A percentile compares a stretch with the other conserved stretches of the same genome.
These are phyloP conservation scores for Blechomonas ayalai DNA, from an alignment of 208 protist species.

Conservation along the genomic window DNA sequence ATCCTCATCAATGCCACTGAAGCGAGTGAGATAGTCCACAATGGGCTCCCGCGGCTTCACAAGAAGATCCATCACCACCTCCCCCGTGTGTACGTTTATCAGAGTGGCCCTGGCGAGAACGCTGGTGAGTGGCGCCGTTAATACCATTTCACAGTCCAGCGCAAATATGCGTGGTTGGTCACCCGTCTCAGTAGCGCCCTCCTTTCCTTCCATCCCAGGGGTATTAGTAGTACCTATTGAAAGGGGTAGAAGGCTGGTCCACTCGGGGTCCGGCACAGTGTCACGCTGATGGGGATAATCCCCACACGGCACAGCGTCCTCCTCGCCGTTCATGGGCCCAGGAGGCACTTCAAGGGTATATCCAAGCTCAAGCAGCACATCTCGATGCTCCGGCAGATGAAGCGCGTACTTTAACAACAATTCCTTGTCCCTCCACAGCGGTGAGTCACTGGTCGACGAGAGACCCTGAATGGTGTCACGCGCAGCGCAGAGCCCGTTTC, in stretches of 20 bases:
- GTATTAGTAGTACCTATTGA: background rate
- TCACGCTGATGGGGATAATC: too few relatives aligned
- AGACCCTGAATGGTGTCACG: too few relatives aligned
- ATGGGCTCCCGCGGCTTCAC: constrained; percentile 72
- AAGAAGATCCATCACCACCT: constrained; percentile 78
- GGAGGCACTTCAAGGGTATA: constrained; percentile 28
- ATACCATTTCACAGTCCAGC: constrained; percentile 92
- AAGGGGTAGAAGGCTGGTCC: constrained; percentile 4
- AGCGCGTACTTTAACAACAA: constrained; percentile 43
- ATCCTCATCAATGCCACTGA: constrained; percentile 82
- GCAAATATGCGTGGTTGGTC: constrained; percentile 33
- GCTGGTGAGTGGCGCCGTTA: constrained; percentile 32
- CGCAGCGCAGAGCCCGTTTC: too few relatives aligned
- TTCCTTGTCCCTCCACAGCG: constrained; percentile 23
- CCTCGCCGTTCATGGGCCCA: background rate
- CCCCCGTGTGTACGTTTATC: constrained; percentile 47
- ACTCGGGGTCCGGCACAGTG: too few relatives aligned
- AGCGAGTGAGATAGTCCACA: constrained; percentile 87
- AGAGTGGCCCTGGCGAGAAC: constrained; percentile 82
- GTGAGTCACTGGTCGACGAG: too few relatives aligned
- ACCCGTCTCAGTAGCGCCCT: background rate
- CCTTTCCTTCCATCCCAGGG: background rate
- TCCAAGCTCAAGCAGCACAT: constrained; percentile 27
- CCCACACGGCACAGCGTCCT: too few relatives aligned
- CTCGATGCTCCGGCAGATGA: constrained; percentile 27